These are phyloP conservation scores for Phaeosphaeriaceae sp. DNA, from an alignment of 2,329 filamentous ascomycete genomes.

Conservation along the genomic window DNA sequence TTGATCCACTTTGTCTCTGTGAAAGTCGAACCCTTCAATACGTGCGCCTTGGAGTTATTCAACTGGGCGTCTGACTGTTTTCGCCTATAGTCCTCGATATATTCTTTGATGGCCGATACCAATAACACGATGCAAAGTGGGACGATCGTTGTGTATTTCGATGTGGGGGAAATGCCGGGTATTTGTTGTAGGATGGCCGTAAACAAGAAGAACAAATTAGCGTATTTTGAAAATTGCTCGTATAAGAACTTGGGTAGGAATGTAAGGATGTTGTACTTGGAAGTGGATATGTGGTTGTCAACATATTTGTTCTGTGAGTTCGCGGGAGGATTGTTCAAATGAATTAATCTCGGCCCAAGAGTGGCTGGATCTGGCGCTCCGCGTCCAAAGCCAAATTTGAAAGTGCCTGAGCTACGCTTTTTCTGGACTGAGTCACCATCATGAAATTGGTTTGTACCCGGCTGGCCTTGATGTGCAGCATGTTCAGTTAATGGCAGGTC, in stretches of 20 bases:
- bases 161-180: conserved; percentile 91
- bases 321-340: conserved; percentile 94
- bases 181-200: conserved; percentile 95
- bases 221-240: conserved; percentile 99
- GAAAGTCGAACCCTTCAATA: conserved; percentile 84
- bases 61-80: conserved; percentile 84
- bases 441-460: conserved; percentile 51
- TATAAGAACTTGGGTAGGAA: conserved; percentile 97
- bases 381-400: conserved; percentile 91
- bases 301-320: conserved; percentile 89
- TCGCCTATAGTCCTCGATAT: conserved; percentile 90
- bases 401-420: conserved; percentile 62
- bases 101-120: conserved; percentile 94
- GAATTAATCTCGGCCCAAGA: conserved; percentile 88
- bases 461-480: conserved; percentile 55
- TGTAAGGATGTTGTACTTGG: conserved; percentile 93
- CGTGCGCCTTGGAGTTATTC: conserved; percentile 84
- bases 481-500: conserved; percentile 91
- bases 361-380: conserved; percentile 88
- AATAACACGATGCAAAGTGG: conserved; percentile 88
- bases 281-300: conserved; percentile 96
- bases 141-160: conserved; percentile 93
- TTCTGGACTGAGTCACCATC: conserved; percentile 43
- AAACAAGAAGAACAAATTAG: conserved; percentile 99
- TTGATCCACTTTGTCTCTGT: conserved; percentile 92